Base-by-base conservation (phyloP, 2,329 filamentous ascomycete genomes). In the Exophiala mesophila region DNA sequence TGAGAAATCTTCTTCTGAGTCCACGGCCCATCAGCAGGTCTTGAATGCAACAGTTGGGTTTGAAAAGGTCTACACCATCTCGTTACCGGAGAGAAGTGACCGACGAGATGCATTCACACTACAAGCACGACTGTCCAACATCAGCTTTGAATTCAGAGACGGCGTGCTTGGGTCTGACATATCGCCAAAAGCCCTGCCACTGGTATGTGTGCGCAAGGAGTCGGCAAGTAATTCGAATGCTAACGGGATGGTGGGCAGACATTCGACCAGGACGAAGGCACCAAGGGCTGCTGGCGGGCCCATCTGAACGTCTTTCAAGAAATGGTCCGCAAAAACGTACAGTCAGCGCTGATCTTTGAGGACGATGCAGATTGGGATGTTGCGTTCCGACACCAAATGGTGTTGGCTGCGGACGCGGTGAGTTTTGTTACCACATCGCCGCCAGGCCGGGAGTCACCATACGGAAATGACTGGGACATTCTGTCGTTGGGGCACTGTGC, bases 351-450 rank as follows among this genome's bases (percentile, higher is more conserved):
- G 2, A 71, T 78, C 23, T 53, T 78, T 16, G 76, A 78, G 52
- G 75, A 78, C 52, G 75, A 78, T 41, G 65, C 68, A 19, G 75
- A 78, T 57, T 78, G 75, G 76, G 75, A 78, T 41, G 56, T 77
- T 8, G 61, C 65, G 1, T 54, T 78, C 26, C 70, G 70, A 21
- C 36, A 57, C 0, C 75, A 78, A 52, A 64, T 77, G 10, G 59
- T 57, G 9, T 57, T 58, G 21, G 61, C 63, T 15, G 61, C 60
- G 3, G 49, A 53, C 16, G 57, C 53, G 0, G 44, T 61, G 1
- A 56, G 59, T 8, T 50, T 52, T 3, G 43, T 65, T 6, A 58
- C 58, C 31, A 52, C 56, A 46, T 23, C 36, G 15, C 5, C 57
- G 41, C 32, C 24, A 12, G 50, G 49, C n/a, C 45, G 55, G 29